Evolutionary conservation across 192 early-diverging fungal species (phyloP).

Genomic region (Chytriomyces confervae): DNA sequence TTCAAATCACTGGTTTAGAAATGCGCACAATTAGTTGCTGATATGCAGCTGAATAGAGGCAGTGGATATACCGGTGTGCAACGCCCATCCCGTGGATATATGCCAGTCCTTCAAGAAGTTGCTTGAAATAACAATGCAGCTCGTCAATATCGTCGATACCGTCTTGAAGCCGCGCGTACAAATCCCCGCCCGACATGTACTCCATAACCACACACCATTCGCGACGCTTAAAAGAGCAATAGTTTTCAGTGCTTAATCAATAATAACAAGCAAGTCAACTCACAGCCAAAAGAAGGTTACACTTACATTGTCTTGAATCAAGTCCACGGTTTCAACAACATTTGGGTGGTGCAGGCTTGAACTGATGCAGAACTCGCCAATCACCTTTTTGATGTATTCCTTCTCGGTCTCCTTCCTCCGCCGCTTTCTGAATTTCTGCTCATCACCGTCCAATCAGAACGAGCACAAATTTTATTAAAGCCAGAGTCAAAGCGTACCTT

Average conservation of each 20-base stretch:
- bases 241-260: neutral
- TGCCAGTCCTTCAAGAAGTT: conserved; percentile 52
- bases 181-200: conserved; percentile 62
- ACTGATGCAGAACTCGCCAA: conserved; percentile 94
- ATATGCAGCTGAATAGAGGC: neutral
- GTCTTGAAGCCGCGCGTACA: conserved; percentile 46
- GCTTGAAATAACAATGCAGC: conserved; percentile 61
- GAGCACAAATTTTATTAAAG: too few relatives aligned
- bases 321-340: conserved; percentile 90
- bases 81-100: conserved; percentile 64
- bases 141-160: conserved; percentile 48
- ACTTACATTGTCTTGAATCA: conserved; percentile 84
- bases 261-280: conserved; percentile 12
- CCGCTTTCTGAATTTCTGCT: conserved; percentile 84
- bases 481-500: conserved; percentile 50
- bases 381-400: conserved; percentile 95
- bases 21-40: neutral
- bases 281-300: conserved; percentile 2
- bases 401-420: conserved; percentile 82
- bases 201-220: conserved; percentile 65
- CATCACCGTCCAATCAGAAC: neutral
- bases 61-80: conserved; percentile 45
- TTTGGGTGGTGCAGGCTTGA: conserved; percentile 90
- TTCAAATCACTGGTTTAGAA: conserved; percentile 50
- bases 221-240: conserved; percentile 32